A percentile compares a stretch with the other conserved stretches of the same genome.
Conservation (phyloP, 148 eudicot species). For the Fagopyrum homotropicum region DNA sequence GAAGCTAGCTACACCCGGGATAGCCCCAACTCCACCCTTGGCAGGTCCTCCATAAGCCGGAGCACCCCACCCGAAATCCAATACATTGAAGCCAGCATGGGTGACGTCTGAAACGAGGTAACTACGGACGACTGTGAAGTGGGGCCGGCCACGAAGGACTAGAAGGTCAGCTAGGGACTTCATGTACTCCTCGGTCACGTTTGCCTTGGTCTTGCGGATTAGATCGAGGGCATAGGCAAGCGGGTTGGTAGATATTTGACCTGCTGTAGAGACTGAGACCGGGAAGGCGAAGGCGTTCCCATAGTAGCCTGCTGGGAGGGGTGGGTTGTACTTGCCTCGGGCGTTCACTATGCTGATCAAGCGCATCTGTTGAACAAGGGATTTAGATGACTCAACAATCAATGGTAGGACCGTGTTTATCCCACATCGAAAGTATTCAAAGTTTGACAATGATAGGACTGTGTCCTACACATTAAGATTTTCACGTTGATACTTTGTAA, state of each 20-base stretch:
- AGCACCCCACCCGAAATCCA: conserved; percentile 33
- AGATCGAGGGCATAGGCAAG: conserved; percentile 21
- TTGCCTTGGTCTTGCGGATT: conserved; percentile 18
- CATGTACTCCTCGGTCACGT: conserved; percentile 21
- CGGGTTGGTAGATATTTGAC: conserved; percentile 14
- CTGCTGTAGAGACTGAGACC: conserved; percentile 13
- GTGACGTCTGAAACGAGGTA: conserved; percentile 23
- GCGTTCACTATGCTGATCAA: conserved; percentile 9
- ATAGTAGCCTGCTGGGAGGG: conserved; percentile 23
- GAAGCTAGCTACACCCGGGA: conserved; percentile 12
- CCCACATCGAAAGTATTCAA: too few species aligned
- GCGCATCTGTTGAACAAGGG: conserved; percentile 1
- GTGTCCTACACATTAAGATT: too few species aligned
- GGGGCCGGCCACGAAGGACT: conserved; percentile 14
- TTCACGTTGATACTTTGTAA: too few species aligned
- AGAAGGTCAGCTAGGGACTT: conserved; percentile 19
- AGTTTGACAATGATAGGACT: too few species aligned
- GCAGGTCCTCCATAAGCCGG: conserved; percentile 22
- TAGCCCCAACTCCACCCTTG: conserved; percentile 16
- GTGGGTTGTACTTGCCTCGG: conserved; percentile 11
- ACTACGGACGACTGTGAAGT: conserved; percentile 2
- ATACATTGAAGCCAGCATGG: background rate
- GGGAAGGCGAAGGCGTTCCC: conserved; percentile 23
- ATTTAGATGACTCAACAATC: too few species aligned
- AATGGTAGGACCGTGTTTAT: too few species aligned